Conservation (phyloP, 2,329 filamentous ascomycete genomes). For the Ceratocystis diversiconidia region DNA sequence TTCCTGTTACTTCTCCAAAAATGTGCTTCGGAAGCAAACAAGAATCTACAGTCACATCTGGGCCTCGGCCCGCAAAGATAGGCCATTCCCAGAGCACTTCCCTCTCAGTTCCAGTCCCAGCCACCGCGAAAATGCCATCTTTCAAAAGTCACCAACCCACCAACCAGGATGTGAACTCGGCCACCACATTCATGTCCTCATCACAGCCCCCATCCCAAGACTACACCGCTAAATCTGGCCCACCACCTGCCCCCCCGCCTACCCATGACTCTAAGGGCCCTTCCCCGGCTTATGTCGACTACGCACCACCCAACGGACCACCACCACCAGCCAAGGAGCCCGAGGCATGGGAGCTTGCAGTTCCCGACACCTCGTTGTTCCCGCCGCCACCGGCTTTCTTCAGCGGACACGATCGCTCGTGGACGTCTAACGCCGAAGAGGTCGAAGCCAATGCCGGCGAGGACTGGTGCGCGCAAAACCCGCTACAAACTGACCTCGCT, state of each 20-base stretch:
- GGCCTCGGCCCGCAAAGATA: slow-evolving; percentile 23
- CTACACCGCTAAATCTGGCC: slow-evolving; percentile 23
- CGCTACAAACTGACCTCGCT: slow-evolving; percentile 40
- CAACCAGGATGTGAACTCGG: background rate
- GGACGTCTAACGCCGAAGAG: slow-evolving; percentile 53
- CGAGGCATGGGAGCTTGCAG: slow-evolving; percentile 45
- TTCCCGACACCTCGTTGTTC: slow-evolving; percentile 58
- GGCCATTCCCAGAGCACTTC: slow-evolving; percentile 18
- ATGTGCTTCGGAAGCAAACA: slow-evolving; percentile 40
- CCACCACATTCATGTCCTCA: background rate
- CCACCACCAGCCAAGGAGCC: slow-evolving; percentile 23
- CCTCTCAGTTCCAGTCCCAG: background rate
- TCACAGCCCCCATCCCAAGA: background rate
- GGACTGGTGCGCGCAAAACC: slow-evolving; percentile 48
- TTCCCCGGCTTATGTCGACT: slow-evolving; percentile 17
- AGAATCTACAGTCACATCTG: slow-evolving; percentile 24
- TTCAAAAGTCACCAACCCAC: slow-evolving; percentile 11
- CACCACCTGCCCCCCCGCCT: slow-evolving; percentile 28
- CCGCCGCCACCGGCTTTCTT: slow-evolving; percentile 59
- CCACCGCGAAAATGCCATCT: background rate
- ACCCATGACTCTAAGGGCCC: background rate
- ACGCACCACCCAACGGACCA: slow-evolving; percentile 26
- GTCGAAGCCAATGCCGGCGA: slow-evolving; percentile 50
- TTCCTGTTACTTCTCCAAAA: background rate
- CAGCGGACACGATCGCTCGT: slow-evolving; percentile 47